A percentile compares a stretch with the other conserved stretches of the same genome.
Evolutionary conservation across 2,329 filamentous ascomycete genomes (phyloP).

Genomic region (Biscogniauxia marginata): DNA sequence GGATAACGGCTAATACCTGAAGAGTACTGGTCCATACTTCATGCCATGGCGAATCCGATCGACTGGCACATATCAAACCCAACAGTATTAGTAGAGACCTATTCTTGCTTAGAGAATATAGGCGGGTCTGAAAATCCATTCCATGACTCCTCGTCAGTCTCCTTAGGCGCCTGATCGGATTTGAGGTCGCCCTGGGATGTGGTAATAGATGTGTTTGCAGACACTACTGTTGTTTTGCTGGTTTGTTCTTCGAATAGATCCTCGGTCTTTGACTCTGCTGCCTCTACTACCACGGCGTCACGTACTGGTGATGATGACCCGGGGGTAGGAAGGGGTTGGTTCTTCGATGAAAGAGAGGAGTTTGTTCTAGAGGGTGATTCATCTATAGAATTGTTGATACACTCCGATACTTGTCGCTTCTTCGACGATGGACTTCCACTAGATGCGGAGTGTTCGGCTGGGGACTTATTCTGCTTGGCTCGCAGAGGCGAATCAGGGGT

Average conservation of each 20-base stretch:
- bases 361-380: slow-evolving; percentile 1
- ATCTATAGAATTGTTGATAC: neutral
- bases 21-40: neutral
- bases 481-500: slow-evolving; percentile 11
- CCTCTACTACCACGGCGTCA: slow-evolving; percentile 2
- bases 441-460: neutral
- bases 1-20: neutral
- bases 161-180: slow-evolving; percentile 10
- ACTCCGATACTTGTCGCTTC: slow-evolving; percentile 1
- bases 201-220: neutral
- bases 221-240: neutral
- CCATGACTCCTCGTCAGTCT: slow-evolving; percentile 36
- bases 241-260: neutral
- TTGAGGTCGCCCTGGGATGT: slow-evolving; percentile 12
- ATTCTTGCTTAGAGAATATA: slow-evolving; percentile 2
- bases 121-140: slow-evolving; percentile 39
- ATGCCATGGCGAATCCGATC: neutral
- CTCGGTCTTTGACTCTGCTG: neutral
- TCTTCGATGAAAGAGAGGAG: neutral
- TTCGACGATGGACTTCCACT: neutral
- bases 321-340: slow-evolving; percentile 5
- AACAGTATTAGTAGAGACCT: neutral
- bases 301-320: slow-evolving; percentile 11
- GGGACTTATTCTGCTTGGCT: slow-evolving; percentile 13
- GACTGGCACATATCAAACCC: neutral